These are phyloP conservation scores for Eimeria tenella DNA, from an alignment of 169 alveolate genomes.

Conservation along the genomic window DNA sequence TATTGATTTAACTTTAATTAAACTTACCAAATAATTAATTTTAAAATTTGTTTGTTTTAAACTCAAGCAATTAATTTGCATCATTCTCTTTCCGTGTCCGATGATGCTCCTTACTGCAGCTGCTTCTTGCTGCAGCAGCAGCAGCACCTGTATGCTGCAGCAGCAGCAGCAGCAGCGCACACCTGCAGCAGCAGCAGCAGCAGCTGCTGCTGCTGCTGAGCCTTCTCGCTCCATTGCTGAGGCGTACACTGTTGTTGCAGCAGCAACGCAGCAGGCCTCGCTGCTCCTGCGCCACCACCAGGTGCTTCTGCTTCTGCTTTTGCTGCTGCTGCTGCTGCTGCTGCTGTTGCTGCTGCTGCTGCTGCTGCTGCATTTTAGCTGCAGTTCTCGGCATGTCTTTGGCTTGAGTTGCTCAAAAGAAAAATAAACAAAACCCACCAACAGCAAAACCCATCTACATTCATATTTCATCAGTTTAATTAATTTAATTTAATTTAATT, in stretches of 20 bases:
- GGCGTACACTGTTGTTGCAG: background rate
- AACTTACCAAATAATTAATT: too few species aligned
- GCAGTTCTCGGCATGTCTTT: background rate
- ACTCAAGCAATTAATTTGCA: too few species aligned
- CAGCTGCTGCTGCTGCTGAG: background rate
- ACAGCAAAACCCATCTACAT: background rate
- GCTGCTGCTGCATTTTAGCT: background rate
- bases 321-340: background rate
- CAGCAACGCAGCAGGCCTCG: background rate
- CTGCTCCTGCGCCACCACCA: background rate
- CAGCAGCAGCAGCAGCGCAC: background rate
- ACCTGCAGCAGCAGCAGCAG: background rate
- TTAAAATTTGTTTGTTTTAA: too few species aligned
- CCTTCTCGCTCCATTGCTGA: background rate
- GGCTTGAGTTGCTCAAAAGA: background rate
- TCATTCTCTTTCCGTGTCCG: too few species aligned
- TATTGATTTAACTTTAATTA: too few species aligned
- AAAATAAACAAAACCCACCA: background rate
- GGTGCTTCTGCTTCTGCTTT: background rate
- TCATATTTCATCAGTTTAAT: background rate
- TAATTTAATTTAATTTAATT: too few species aligned
- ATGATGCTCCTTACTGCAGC: too few species aligned
- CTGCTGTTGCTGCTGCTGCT: background rate
- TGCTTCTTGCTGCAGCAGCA: background rate
- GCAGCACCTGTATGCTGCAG: background rate